Conservation (phyloP, 495 filamentous ascomycete genomes). For the Penicillium silybi region DNA sequence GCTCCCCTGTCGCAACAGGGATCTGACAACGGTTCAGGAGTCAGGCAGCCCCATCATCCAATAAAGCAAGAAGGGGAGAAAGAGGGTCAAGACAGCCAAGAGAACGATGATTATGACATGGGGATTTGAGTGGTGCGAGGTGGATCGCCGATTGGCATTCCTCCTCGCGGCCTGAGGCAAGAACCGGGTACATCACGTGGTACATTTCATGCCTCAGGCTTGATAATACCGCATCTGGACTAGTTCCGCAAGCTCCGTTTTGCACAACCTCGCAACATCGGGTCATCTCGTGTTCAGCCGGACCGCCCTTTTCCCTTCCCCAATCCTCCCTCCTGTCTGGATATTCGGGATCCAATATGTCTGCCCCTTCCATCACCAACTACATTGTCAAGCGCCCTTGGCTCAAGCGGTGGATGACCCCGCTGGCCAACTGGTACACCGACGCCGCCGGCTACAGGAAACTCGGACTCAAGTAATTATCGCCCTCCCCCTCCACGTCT, state of each 20-base stretch:
- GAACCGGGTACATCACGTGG: constrained; percentile 15
- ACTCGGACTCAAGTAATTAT: constrained; percentile 78
- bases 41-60: constrained; percentile 15
- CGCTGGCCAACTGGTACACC: constrained; percentile 77
- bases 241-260: constrained; percentile 39
- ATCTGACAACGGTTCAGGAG: constrained; percentile 9
- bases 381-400: constrained; percentile 78
- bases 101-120: constrained; percentile 16
- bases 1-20: constrained; percentile 19
- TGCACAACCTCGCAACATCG: constrained; percentile 48
- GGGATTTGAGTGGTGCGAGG: constrained; percentile 24
- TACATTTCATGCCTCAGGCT: constrained; percentile 6
- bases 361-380: constrained; percentile 64
- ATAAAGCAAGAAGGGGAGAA: constrained; percentile 4
- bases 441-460: constrained; percentile 87
- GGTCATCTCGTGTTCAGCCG: constrained; percentile 41
- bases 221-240: constrained; percentile 9
- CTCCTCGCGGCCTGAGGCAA: constrained; percentile 29
- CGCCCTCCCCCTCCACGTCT: constrained; percentile 10
- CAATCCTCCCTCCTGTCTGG: constrained; percentile 27
- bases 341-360: constrained; percentile 54
- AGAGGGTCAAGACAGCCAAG: not conserved
- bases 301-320: constrained; percentile 31
- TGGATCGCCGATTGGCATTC: constrained; percentile 27
- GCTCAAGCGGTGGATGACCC: constrained; percentile 71